Base-by-base conservation (phyloP, 169 alveolate genomes). In the Cryptosporidium bovis region DNA sequence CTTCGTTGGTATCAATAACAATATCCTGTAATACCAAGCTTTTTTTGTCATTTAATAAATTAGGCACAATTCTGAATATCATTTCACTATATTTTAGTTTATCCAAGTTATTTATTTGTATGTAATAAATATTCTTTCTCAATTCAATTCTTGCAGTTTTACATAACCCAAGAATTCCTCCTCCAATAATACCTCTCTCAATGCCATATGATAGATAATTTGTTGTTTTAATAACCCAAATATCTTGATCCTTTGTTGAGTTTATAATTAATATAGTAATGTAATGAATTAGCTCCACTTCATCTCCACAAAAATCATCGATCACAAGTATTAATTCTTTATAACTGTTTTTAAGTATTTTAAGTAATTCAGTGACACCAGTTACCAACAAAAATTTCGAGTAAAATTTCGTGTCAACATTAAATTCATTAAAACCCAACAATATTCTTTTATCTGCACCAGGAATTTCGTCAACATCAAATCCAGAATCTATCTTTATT, bases 61-160 rank as follows among this genome's bases (percentile, higher is more conserved):
- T 20, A 16, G n/a, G n/a, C 8, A 62, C 50, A 20, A 8, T 15
- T 33, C 1, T 33, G 10, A n/a, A 27, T 33, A 24, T 27, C 8
- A 20, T 40, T 13, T 15, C 24, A 20, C 24, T 27, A 4, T 5
- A 15, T 31, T 40, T 36, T 34, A 29, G n/a, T 20, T 12, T 5
- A 16, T 77, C 87, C 16, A 12, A 16, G 8, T 18, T 40, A 33
- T 62, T 51, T 29, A 77, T 36, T 34, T 27, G 46, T 46, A 77
- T 60, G 36, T 77, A 77, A 60, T 44, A 16, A 36, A 62, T 46
- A 18, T 15, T 40, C n/a, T 40, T 77, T 36, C 71, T 56, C 1
- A 60, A 33, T 40, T 77, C 87, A 60, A 77, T 60, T 48, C 87
- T 77, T 60, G 87, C 64, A 6, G 77, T 60, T 44, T 77, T 77